phyloP scores from a whole-genome alignment of 176 grass and related monocot species.

The Raddia distichophylla region DNA sequence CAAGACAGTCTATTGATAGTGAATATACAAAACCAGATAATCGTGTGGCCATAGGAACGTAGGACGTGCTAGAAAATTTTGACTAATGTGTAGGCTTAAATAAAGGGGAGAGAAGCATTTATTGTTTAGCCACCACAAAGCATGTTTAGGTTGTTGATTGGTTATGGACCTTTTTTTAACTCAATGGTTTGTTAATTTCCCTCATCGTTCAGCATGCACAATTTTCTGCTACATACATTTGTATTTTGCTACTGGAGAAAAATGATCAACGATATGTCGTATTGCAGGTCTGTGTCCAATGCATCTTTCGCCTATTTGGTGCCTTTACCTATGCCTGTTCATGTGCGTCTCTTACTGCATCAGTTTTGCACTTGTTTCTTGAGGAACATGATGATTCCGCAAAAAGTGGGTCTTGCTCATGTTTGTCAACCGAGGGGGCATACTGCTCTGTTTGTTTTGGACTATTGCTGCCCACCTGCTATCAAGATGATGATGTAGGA shows the following conservation, averaged over 20 bases:
- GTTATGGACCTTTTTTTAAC: too few relatives aligned
- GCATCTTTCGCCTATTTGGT: constrained; percentile 73
- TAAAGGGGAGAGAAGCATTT: too few relatives aligned
- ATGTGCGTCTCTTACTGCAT: constrained; percentile 43
- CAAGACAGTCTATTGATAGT: too few relatives aligned
- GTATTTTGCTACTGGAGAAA: constrained; percentile 10
- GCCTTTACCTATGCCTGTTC: constrained; percentile 38
- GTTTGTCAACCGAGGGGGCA: constrained; percentile 25
- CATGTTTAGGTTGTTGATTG: too few relatives aligned
- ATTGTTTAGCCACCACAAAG: too few relatives aligned
- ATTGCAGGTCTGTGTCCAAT: constrained; percentile 71
- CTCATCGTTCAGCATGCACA: too few relatives aligned
- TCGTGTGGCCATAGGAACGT: too few relatives aligned
- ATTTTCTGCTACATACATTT: too few relatives aligned
- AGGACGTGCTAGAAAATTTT: too few relatives aligned
- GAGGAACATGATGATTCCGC: constrained; percentile 54
- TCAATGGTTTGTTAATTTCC: too few relatives aligned
- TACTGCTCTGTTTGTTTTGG: constrained; percentile 88
- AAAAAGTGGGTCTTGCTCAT: constrained; percentile 37
- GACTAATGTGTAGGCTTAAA: too few relatives aligned
- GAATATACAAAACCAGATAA: too few relatives aligned
- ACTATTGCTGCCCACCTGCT: constrained; percentile 58
- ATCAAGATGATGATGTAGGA: constrained; percentile 31
- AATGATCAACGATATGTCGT: neutral
- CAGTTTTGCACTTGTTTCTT: constrained; percentile 55